These are phyloP conservation scores for Picochlorum sp. DNA, from an alignment of 139 green algal genomes.

Conservation along the genomic window DNA sequence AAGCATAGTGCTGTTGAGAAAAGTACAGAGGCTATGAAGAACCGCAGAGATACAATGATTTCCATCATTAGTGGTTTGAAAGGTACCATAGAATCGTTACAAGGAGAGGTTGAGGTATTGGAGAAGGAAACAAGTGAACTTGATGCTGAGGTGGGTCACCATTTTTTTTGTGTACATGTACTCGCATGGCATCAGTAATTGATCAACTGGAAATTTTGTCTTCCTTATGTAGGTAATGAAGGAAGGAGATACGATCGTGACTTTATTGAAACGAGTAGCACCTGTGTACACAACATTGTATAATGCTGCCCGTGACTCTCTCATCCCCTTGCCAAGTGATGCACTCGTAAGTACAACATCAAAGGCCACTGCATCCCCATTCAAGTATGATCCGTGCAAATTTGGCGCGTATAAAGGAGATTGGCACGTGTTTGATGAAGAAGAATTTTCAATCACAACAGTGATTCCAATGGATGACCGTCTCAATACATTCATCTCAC, in stretches of 20 bases:
- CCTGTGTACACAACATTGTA: slow-evolving; percentile 31
- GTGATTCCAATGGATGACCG: slow-evolving; percentile 2
- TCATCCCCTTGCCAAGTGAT: slow-evolving; percentile 9
- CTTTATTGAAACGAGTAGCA: slow-evolving; percentile 15
- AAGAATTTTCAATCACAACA: slow-evolving; percentile 6
- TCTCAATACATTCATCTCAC: not conserved
- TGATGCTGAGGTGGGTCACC: slow-evolving; percentile 12
- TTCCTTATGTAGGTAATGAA: slow-evolving; percentile 1
- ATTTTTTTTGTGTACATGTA: too few species aligned
- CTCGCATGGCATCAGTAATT: not conserved
- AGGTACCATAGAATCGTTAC: slow-evolving; percentile 8
- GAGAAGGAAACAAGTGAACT: slow-evolving; percentile 18
- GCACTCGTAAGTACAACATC: not conserved
- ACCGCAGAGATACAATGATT: slow-evolving; percentile 10
- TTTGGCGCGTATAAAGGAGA: slow-evolving; percentile 1
- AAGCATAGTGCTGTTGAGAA: slow-evolving; percentile 16
- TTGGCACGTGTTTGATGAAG: slow-evolving; percentile 12
- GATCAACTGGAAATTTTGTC: not conserved
- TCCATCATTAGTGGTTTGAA: slow-evolving; percentile 37
- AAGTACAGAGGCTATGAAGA: not conserved
- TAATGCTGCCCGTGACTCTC: slow-evolving; percentile 15
- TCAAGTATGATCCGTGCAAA: not conserved
- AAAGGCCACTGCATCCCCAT: not conserved
- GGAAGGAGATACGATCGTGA: slow-evolving; percentile 18
- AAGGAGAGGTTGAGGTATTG: slow-evolving; percentile 13